Conservation (phyloP, 2,329 filamentous ascomycete genomes). For the Cladosporium velox region DNA sequence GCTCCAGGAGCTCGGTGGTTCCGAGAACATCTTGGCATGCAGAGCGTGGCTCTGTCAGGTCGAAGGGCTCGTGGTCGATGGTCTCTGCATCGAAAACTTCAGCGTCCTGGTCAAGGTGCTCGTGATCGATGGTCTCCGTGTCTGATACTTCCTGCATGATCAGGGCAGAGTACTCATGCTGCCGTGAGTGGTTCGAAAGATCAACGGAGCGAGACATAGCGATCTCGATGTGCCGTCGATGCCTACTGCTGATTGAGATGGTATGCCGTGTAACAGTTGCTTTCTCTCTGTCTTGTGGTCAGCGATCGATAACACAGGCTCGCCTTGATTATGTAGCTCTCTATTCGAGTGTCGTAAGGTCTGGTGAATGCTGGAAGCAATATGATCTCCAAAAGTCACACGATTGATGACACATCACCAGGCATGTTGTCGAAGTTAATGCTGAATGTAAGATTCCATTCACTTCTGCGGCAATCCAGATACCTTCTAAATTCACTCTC, state of each 20-base stretch:
- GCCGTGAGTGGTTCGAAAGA: background rate
- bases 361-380: background rate
- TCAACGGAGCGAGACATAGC: background rate
- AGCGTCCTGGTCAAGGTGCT: background rate
- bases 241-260: no score
- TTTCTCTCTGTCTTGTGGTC: background rate
- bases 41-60: background rate
- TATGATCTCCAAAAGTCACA: background rate
- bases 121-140: background rate
- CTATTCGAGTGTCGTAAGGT: background rate
- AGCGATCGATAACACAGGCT: background rate
- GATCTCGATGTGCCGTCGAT: background rate
- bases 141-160: background rate
- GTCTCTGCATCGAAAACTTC: background rate
- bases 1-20: background rate
- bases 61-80: background rate
- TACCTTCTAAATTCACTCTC: background rate
- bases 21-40: background rate
- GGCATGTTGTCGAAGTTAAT: background rate
- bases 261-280: background rate
- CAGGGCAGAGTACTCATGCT: background rate
- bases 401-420: background rate
- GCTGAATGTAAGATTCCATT: background rate
- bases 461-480: background rate
- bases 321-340: background rate